Base-by-base conservation (phyloP, 2,329 filamentous ascomycete genomes). In the Rutstroemia sydowiana region DNA sequence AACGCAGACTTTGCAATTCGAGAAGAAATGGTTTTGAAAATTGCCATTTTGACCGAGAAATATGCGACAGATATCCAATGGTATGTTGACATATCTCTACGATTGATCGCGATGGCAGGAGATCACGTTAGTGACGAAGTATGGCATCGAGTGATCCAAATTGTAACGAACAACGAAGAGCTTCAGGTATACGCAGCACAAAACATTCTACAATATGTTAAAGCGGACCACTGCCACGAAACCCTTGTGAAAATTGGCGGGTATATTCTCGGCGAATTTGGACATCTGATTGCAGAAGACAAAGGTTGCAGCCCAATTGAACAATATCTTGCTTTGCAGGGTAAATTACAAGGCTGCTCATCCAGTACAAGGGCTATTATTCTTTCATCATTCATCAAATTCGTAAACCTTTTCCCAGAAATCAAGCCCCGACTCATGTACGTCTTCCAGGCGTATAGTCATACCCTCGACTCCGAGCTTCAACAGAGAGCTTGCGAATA, bases 41-140 rank as follows among this genome's bases (percentile, higher is more conserved):
- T 98, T 70, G 93, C 93, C 48, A 98, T 98, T 64, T 71, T 98
- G 58, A 97, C 95, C 0, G 93, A 98, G 68, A 97, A 97, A 67
- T 98, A 98, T 67, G 93, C 93, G 21, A 96, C 91, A 0, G 93
- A 98, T 65, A 88, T 95, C 18, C 92, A 97, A 72, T 98, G 93
- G 93, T 98, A 98, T 69, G 95, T 98, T 57, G 92, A 98, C 66
- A 96, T 97, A 61, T 95, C 93, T 10, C 76, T 98, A 59, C 84
- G 92, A 51, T 79, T 98, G 48, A 91, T 98, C 54, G 90, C 92
- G 53, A 91, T 97, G 82, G 93, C 95, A 3, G 93, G 93, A 60
- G 93, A 98, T 65, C 93, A 98, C 68, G 92, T 98, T 61, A 97
- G 92, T 69, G 95, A 98, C 58, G 93, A 98, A 71, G 93, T 98